Conservation (phyloP, 768 basidiomycete species). For the Amanita phalloides region DNA sequence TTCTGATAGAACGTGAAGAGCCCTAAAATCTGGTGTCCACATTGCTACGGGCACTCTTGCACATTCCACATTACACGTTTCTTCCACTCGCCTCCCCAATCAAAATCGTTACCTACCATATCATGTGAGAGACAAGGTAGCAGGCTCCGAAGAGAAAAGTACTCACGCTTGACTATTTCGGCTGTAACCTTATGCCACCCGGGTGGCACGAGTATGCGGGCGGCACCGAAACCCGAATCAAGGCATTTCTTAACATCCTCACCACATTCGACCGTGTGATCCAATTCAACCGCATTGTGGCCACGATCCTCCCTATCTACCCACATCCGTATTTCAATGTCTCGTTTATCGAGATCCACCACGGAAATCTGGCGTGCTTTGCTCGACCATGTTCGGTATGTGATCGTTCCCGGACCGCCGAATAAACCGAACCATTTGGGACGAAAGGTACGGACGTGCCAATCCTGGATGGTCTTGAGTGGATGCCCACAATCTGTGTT, state of each 20-base stretch:
- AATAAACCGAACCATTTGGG: conserved; percentile 1
- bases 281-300: not conserved
- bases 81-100: not conserved
- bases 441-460: not conserved
- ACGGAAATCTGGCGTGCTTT: not conserved
- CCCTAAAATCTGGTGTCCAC: not conserved
- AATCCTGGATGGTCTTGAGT: not conserved
- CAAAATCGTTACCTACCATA: not conserved
- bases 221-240: not conserved
- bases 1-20: not conserved
- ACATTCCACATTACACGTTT: conserved; percentile 2
- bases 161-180: not conserved
- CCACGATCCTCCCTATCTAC: not conserved
- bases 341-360: conserved; percentile 3
- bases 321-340: not conserved
- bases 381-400: not conserved
- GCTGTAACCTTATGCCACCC: conserved; percentile 1
- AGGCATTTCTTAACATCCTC: not conserved
- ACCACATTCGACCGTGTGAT: not conserved
- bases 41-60: not conserved
- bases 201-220: not conserved
- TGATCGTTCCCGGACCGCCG: not conserved
- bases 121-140: not conserved
- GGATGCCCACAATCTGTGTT: not conserved
- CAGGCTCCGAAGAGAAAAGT: too few species aligned